Evolutionary conservation across 768 basidiomycete genomes (phyloP).

Genomic region (Termitomyces sp.): DNA sequence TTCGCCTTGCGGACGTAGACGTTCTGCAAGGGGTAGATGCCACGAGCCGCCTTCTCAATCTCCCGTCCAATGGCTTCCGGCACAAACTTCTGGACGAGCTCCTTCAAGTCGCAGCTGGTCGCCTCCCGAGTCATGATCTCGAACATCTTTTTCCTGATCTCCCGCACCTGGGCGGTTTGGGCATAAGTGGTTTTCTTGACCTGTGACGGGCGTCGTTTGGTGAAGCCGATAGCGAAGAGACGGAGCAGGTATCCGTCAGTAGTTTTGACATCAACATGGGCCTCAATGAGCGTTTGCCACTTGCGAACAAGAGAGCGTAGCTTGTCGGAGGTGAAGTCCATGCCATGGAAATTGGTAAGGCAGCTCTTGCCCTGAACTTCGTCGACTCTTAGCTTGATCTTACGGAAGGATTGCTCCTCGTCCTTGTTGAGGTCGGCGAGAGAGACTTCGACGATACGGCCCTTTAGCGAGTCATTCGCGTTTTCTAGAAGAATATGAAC

Average conservation of each 20-base stretch:
- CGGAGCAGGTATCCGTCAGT: constrained; percentile 99
- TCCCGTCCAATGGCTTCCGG: constrained; percentile 98
- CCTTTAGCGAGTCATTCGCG: constrained; percentile 96
- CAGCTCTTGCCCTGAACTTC: constrained; percentile 98
- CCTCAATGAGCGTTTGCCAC: constrained; percentile 99
- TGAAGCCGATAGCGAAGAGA: constrained; percentile 98
- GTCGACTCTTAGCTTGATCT: constrained; percentile 97
- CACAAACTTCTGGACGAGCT: constrained; percentile 97
- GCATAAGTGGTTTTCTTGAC: constrained; percentile 99
- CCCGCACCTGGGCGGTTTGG: constrained; percentile 88
- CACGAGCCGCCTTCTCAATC: constrained; percentile 96
- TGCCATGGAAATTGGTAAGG: constrained; percentile 99
- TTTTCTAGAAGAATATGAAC: constrained; percentile 59
- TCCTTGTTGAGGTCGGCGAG: constrained; percentile 98
- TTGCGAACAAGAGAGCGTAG: constrained; percentile 99
- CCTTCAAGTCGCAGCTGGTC: constrained; percentile 93
- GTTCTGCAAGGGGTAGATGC: constrained; percentile 98
- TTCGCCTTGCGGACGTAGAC: constrained; percentile 99
- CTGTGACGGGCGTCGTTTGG: constrained; percentile 92
- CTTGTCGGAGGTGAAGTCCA: constrained; percentile 99
- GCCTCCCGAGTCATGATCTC: constrained; percentile 98
- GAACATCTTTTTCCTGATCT: constrained; percentile 99
- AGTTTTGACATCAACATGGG: constrained; percentile 97
- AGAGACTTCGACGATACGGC: constrained; percentile 93
- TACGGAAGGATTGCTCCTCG: constrained; percentile 98